These are phyloP conservation scores for Phylloporus arenicola DNA, from an alignment of 768 basidiomycete species.

Conservation along the genomic window DNA sequence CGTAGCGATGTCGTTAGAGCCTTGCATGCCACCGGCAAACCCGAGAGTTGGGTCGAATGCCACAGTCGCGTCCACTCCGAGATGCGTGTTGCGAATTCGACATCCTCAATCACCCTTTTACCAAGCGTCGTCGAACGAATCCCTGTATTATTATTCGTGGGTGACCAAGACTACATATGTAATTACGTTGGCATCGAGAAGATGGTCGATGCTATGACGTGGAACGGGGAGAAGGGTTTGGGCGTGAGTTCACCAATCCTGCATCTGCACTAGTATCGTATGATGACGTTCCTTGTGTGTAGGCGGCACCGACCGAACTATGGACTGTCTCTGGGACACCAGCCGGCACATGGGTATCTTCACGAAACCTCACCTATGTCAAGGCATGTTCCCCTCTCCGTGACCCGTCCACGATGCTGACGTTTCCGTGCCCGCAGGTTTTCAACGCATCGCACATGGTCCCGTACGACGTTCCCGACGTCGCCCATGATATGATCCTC, in stretches of 20 bases:
- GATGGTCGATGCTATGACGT: conserved; percentile 75
- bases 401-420: not conserved
- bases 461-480: conserved; percentile 78
- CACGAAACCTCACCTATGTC: conserved; percentile 88
- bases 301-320: conserved; percentile 64
- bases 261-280: conserved; percentile 1
- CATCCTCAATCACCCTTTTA: conserved; percentile 70
- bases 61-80: conserved; percentile 56
- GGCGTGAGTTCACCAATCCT: conserved; percentile 49
- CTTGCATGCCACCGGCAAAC: conserved; percentile 73
- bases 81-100: conserved; percentile 50
- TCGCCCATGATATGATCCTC: conserved; percentile 96
- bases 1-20: conserved; percentile 74
- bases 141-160: conserved; percentile 86
- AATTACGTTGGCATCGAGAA: conserved; percentile 90
- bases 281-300: not conserved
- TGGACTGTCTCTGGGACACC: conserved; percentile 72
- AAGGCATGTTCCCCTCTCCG: conserved; percentile 48
- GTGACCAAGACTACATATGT: conserved; percentile 95
- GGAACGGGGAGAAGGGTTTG: conserved; percentile 82
- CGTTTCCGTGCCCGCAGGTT: conserved; percentile 42
- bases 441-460: conserved; percentile 97
- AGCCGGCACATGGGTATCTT: conserved; percentile 88
- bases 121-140: conserved; percentile 76
- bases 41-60: conserved; percentile 88